Evolutionary conservation across 768 basidiomycete genomes (phyloP).

Genomic region (Suillus spraguei): DNA sequence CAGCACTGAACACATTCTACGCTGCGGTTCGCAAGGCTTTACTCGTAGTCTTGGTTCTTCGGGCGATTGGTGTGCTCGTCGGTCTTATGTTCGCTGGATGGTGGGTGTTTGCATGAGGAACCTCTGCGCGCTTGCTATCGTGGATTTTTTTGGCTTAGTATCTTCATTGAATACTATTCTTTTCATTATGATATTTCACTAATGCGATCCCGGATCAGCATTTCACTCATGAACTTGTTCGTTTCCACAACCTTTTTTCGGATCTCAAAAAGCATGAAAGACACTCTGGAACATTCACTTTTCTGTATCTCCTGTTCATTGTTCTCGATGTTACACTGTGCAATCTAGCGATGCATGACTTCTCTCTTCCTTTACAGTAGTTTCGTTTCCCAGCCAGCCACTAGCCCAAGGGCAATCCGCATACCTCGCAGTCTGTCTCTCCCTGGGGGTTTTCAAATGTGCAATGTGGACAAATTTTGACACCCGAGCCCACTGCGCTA

Average conservation of each 20-base stretch:
- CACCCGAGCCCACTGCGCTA: conserved; percentile 33
- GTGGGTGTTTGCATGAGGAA: conserved; percentile 62
- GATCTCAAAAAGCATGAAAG: neutral
- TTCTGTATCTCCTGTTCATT: neutral
- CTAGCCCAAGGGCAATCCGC: conserved; percentile 73
- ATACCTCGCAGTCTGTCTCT: conserved; percentile 89
- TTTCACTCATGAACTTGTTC: neutral
- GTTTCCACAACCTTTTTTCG: neutral
- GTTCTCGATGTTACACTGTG: neutral
- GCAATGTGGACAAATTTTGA: conserved; percentile 84
- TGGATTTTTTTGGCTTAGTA: conserved; percentile 7
- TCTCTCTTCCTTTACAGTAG: neutral
- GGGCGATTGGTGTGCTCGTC: conserved; percentile 75
- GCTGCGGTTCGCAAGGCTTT: conserved; percentile 94
- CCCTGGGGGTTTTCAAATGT: conserved; percentile 84
- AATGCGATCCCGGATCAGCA: neutral
- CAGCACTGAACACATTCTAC: conserved; percentile 89
- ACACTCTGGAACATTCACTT: neutral
- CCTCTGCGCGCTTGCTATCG: neutral
- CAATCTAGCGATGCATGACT: neutral
- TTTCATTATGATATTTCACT: conserved; percentile 8
- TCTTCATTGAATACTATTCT: conserved; percentile 5
- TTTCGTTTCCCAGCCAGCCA: neutral
- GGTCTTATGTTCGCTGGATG: conserved; percentile 71
- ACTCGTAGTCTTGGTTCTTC: conserved; percentile 87